Conservation (phyloP, 164 flowering plant species). For the Macadamia tetraphylla region DNA sequence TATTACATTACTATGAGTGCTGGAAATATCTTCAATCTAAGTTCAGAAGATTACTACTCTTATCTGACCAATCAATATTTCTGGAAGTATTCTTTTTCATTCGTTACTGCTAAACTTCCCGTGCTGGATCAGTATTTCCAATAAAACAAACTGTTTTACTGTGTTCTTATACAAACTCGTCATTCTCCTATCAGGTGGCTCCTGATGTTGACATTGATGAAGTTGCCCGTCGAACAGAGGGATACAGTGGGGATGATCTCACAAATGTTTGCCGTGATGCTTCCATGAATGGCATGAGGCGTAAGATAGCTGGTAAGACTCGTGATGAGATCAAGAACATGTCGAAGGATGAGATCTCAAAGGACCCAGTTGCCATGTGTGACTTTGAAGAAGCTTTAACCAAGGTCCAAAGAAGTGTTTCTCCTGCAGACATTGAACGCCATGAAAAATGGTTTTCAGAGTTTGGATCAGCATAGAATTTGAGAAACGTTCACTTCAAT, state of each 20-base stretch:
- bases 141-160: too few species aligned
- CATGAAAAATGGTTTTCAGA: conserved; percentile 95
- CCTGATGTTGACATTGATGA: conserved; percentile 86
- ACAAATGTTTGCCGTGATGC: conserved; percentile 98
- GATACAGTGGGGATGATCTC: conserved; percentile 98
- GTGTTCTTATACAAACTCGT: too few species aligned
- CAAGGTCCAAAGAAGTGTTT: conserved; percentile 94
- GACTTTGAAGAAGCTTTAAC: conserved; percentile 88
- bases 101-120: too few species aligned
- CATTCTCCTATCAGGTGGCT: conserved; percentile 48
- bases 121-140: too few species aligned
- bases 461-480: conserved; percentile 79
- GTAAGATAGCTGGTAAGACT: conserved; percentile 96
- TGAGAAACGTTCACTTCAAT: neutral
- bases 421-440: conserved; percentile 81
- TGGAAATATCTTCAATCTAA: too few species aligned
- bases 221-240: conserved; percentile 87
- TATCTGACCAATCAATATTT: too few species aligned
- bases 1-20: too few species aligned
- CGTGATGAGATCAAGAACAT: conserved; percentile 98
- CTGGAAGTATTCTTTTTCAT: too few species aligned
- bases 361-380: conserved; percentile 98
- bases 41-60: too few species aligned
- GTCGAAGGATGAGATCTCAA: conserved; percentile 95
- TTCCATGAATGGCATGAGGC: conserved; percentile 97